These are phyloP conservation scores for Cenchrus americanus DNA, from an alignment of 176 grass and related monocot genomes.

Conservation along the genomic window DNA sequence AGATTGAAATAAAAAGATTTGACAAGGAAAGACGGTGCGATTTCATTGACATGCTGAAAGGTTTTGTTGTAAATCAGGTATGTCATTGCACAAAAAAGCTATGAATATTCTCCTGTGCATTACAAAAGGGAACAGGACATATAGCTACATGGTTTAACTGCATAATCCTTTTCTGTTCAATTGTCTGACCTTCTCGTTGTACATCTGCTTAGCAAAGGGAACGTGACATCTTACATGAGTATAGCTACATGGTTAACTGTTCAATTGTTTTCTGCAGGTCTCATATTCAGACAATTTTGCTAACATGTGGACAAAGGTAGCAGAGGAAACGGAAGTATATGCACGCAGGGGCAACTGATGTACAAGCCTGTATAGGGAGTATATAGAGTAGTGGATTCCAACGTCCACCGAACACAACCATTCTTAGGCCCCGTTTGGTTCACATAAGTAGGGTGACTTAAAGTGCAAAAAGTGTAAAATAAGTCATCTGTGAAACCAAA, in stretches of 20 bases:
- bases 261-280: slow-evolving; percentile 44
- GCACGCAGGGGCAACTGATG: slow-evolving; percentile 47
- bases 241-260: background rate
- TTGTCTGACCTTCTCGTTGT: background rate
- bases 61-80: slow-evolving; percentile 89
- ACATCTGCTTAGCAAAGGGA: background rate
- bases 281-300: slow-evolving; percentile 68
- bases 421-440: too few relatives aligned
- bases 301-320: slow-evolving; percentile 77
- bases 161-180: background rate
- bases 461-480: too few relatives aligned
- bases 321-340: slow-evolving; percentile 76
- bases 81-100: background rate
- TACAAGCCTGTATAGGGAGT: slow-evolving; percentile 35
- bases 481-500: too few relatives aligned
- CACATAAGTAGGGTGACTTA: too few relatives aligned
- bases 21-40: slow-evolving; percentile 68
- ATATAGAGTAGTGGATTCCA: slow-evolving; percentile 42
- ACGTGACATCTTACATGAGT: background rate
- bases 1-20: slow-evolving; percentile 76
- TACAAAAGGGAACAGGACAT: background rate
- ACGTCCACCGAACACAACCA: background rate
- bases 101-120: background rate
- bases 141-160: background rate
- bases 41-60: slow-evolving; percentile 87